Evolutionary conservation across 1,139 yeast genomes (phyloP), one percentile per base, ranked within the genome.

Genomic region (Kurtzmaniella quercitrusa): DNA sequence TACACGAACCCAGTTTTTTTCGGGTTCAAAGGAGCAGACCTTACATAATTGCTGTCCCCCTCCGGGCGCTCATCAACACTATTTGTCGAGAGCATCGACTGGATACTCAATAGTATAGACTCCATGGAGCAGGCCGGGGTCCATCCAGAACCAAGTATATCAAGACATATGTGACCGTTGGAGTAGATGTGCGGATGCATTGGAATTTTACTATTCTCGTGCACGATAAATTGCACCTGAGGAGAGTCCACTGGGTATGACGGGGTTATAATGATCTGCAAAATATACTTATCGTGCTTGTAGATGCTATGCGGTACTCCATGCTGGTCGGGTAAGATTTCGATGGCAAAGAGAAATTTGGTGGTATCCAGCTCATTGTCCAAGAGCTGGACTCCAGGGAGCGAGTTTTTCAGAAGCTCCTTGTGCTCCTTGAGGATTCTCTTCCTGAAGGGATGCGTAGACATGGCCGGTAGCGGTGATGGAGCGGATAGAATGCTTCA

Each of bases 131-230:
- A 83, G 0, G 83, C 82, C 0, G 91, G 91, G 0, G 88, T 73
- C 93, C 93, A 85, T 39, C 77, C 86, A 7, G 76, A 74, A 1
- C 86, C 89, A 24, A 85, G 61, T 6, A 79, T 57, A 55, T 81
- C 79, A 23, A 82, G 65, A 57, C 93, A 85, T 14, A 84, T 83
- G 54, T 84, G 90, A 1, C 91, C 93, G 53, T 84, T 84, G 36
- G 83, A 73, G 55, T 85, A 85, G 2, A 85, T 70, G 55, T 85
- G 91, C 0, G 91, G 91, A 55, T 85, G 90, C 1, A 81, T 51
- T 0, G 91, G 91, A 6, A 82, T 70, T 25, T 48, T 51, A 19
- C 44, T 48, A 18, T 39, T 46, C 34, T 44, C 51, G 44, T 37
- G 14, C 24, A 62, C 50, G 17, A 72, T 51, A 54, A 85, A 85